phyloP scores from a whole-genome alignment of 768 basidiomycete genomes.

The Boletus sensibilis region DNA sequence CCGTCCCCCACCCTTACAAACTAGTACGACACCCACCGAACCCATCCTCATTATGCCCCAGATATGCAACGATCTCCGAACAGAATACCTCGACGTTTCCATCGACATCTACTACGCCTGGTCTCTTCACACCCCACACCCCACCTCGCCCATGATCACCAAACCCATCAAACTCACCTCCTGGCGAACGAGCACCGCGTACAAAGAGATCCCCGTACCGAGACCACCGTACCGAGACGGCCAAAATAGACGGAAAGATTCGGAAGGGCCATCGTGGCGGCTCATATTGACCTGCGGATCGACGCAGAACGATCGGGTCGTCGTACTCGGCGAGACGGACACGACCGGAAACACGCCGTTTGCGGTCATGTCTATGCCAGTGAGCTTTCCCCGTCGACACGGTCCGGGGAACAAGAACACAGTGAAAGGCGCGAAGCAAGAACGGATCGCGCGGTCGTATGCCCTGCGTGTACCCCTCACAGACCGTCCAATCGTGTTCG shows the following conservation, averaged over 20 bases:
- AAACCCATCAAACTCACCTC: slow-evolving; percentile 67
- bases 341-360: slow-evolving; percentile 48
- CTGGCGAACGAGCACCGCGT: slow-evolving; percentile 65
- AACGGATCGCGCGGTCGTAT: slow-evolving; percentile 48
- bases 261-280: slow-evolving; percentile 54
- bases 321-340: slow-evolving; percentile 43
- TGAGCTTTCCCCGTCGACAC: slow-evolving; percentile 41
- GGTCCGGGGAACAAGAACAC: neutral
- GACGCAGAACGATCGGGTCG: slow-evolving; percentile 25
- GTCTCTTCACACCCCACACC: slow-evolving; percentile 35
- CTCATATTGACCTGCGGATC: slow-evolving; percentile 54
- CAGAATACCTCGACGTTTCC: slow-evolving; percentile 57
- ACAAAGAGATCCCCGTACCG: slow-evolving; percentile 71
- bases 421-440: slow-evolving; percentile 52
- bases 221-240: slow-evolving; percentile 47
- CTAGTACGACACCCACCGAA: slow-evolving; percentile 36
- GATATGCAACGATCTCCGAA: slow-evolving; percentile 86
- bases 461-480: neutral
- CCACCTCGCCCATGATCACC: slow-evolving; percentile 31
- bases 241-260: slow-evolving; percentile 10
- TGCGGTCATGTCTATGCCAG: slow-evolving; percentile 68
- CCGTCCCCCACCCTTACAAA: slow-evolving; percentile 71
- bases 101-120: slow-evolving; percentile 75
- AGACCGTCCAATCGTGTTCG: slow-evolving; percentile 33
- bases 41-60: slow-evolving; percentile 71